These are phyloP conservation scores for Trametes cinnabarina DNA, from an alignment of 768 basidiomycete species.

Conservation along the genomic window DNA sequence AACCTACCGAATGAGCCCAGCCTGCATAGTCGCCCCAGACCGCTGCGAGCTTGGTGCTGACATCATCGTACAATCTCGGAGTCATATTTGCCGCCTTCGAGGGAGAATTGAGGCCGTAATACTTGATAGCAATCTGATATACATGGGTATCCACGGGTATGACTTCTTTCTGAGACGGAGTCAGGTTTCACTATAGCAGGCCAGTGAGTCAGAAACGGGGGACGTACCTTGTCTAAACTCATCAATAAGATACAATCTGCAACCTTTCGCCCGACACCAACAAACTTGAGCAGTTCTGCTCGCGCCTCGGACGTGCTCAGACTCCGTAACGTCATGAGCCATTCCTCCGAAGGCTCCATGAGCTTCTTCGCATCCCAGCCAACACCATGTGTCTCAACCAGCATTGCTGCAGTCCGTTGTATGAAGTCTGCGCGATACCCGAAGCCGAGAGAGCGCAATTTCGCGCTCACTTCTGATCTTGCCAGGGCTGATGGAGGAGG, in stretches of 20 bases:
- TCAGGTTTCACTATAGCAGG: not conserved
- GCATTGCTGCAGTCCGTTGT: constrained; percentile 76
- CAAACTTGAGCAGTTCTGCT: constrained; percentile 72
- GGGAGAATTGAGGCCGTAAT: constrained; percentile 63
- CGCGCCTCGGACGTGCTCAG: constrained; percentile 58
- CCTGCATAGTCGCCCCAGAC: constrained; percentile 87
- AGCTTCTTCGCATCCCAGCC: constrained; percentile 2
- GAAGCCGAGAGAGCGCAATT: constrained; percentile 83
- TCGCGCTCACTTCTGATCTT: constrained; percentile 51
- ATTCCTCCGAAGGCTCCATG: constrained; percentile 54
- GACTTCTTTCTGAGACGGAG: constrained; percentile 80
- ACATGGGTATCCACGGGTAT: constrained; percentile 98
- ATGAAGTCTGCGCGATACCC: constrained; percentile 95
- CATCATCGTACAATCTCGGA: constrained; percentile 71
- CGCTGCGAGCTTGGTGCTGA: constrained; percentile 55
- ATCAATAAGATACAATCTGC: constrained; percentile 93
- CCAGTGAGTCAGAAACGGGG: not conserved
- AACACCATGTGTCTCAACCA: constrained; percentile 53
- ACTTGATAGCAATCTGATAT: constrained; percentile 79
- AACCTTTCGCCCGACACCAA: constrained; percentile 94
- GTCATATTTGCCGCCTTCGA: constrained; percentile 60
- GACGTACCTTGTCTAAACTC: constrained; percentile 81
- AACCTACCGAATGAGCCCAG: constrained; percentile 81
- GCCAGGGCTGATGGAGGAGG: constrained; percentile 74
- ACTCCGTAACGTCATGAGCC: constrained; percentile 55